Evolutionary conservation across 2,329 filamentous ascomycete genomes (phyloP), one percentile per base, ranked within the genome.

Genomic region (Phialocephala sp.): DNA sequence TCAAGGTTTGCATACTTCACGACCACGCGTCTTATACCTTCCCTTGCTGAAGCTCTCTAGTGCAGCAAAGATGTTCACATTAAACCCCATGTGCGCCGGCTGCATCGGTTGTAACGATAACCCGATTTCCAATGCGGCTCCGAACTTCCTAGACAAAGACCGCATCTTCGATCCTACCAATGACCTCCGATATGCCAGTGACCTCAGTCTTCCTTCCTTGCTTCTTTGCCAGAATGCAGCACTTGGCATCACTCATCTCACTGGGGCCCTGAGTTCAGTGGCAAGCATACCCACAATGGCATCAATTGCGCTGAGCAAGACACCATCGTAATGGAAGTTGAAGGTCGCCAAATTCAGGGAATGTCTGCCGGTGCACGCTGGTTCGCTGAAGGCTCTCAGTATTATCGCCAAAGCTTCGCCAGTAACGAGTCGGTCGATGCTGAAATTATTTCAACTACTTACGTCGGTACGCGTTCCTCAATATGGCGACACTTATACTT

Each of bases 241-340:
- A 12, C 9, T 59, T 2, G 36, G 37, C 2, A 45, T 59, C 22
- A 45, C 18, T 18, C 56, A 59, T 27, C n/a, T 11, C 56, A 59
- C 22, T 20, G 45, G 11, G 56, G 56, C 11, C 39, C 37, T 5
- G 5, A 59, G 35, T 41, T 43, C 24, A 36, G 39, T 15, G 56
- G 36, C 8, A 32, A 59, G n/a, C 36, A 59, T 18, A 32, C 22
- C 24, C 56, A 59, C n/a, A 32, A 59, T 24, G 35, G 35, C 4
- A 4, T 41, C 37, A 59, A 45, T 2, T 59, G 56, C 37, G 36
- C 36, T 24, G 56, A 59, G 8, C 36, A 8, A 24, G 56, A 59
- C 15, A 59, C 56, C 2, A 2, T 59, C 4, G 36, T 59, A 4
- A 41, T 59, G 56, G n/a, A n/a, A n/a, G 56, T 59, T 45, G 56